These are phyloP conservation scores for Podospora tetraspora DNA, from an alignment of 495 filamentous ascomycete genomes.

Conservation along the genomic window DNA sequence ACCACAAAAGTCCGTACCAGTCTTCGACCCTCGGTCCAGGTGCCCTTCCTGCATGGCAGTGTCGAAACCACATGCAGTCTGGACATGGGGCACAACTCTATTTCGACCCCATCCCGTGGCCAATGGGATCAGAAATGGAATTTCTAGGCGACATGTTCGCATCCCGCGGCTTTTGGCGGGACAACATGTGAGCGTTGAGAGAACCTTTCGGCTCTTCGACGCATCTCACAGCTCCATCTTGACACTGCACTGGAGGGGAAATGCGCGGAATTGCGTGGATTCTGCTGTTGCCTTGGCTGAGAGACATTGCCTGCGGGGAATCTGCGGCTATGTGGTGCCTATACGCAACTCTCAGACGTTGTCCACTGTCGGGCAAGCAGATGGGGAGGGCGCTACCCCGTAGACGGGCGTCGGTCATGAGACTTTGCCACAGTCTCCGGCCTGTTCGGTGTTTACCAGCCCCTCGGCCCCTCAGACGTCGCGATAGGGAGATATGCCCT, in stretches of 20 bases:
- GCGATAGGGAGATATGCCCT: conserved; percentile 55
- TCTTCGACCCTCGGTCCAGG: neutral
- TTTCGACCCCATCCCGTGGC: conserved; percentile 14
- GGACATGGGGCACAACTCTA: conserved; percentile 26
- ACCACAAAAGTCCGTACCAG: conserved; percentile 13
- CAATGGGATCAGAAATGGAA: neutral
- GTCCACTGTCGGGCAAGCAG: neutral
- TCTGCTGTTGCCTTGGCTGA: neutral
- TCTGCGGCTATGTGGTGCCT: neutral
- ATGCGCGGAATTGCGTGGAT: neutral
- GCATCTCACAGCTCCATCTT: neutral
- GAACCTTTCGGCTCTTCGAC: neutral
- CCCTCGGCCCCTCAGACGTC: conserved; percentile 22
- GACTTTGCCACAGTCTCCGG: neutral
- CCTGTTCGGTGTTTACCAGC: neutral
- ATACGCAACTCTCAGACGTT: neutral
- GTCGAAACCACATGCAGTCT: conserved; percentile 4
- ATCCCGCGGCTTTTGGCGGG: neutral
- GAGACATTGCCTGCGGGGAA: neutral
- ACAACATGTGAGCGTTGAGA: neutral
- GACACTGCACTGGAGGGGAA: neutral
- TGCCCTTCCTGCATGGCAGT: conserved; percentile 10
- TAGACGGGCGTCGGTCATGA: neutral
- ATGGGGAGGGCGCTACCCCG: neutral
- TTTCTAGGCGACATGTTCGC: neutral